phyloP scores from a whole-genome alignment of 352 stramenopile genomes.

The Pythium apleroticum region DNA sequence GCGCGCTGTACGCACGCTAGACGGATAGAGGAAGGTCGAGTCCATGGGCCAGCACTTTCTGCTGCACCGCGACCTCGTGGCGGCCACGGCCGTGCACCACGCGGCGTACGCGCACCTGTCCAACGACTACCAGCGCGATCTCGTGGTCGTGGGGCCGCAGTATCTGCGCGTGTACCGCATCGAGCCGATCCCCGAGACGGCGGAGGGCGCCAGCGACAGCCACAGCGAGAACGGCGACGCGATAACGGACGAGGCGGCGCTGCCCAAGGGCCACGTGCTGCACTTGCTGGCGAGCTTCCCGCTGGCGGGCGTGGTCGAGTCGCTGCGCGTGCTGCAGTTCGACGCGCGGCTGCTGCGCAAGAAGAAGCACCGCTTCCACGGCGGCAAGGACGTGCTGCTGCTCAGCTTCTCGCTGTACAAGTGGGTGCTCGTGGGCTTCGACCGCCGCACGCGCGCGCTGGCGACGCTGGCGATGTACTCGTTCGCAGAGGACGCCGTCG shows the following conservation, averaged over 20 bases:
- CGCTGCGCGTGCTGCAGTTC: conserved; percentile 69
- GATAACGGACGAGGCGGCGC: not conserved
- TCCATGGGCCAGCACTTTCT: conserved; percentile 85
- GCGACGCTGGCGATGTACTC: conserved; percentile 78
- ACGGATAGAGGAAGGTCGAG: not conserved
- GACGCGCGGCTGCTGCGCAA: conserved; percentile 63
- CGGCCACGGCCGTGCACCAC: conserved; percentile 77
- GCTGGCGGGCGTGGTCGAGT: conserved; percentile 69
- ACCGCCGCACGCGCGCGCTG: conserved; percentile 46
- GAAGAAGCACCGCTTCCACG: conserved; percentile 60
- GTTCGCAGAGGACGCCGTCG: conserved; percentile 81
- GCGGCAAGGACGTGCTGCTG: conserved; percentile 72
- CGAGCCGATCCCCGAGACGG: conserved; percentile 46
- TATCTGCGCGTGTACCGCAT: conserved; percentile 80
- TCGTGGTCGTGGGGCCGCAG: conserved; percentile 75
- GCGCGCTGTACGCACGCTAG: not conserved
- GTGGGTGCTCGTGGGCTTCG: conserved; percentile 80
- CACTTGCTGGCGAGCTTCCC: conserved; percentile 72
- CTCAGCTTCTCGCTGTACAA: conserved; percentile 78
- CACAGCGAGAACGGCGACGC: not conserved
- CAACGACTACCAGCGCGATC: conserved; percentile 63
- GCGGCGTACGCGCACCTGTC: conserved; percentile 63
- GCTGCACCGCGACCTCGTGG: conserved; percentile 78
- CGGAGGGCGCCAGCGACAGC: not conserved
- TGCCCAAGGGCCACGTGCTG: conserved; percentile 63